Conservation (phyloP, 2,329 filamentous ascomycete genomes). For the Beauveria brongniartii region DNA sequence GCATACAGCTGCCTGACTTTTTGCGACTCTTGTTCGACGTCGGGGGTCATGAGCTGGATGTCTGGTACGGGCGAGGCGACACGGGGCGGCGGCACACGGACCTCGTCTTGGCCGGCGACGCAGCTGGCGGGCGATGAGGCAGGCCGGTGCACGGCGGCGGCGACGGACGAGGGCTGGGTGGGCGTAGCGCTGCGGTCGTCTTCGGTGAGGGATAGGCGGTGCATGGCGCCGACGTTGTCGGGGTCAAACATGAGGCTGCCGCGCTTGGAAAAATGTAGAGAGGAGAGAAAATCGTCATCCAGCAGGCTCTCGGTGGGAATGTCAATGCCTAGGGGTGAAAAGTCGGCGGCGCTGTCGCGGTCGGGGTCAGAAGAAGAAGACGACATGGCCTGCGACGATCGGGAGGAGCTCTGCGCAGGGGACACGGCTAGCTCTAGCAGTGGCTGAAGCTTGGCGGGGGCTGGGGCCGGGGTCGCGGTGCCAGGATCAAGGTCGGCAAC, state of each 20-base stretch:
- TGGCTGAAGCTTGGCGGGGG: constrained; percentile 7
- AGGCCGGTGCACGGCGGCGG: not conserved
- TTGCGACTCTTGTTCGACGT: constrained; percentile 55
- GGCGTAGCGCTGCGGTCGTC: constrained; percentile 18
- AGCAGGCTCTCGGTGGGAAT: constrained; percentile 50
- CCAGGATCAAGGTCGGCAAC: not conserved
- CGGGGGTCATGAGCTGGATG: constrained; percentile 45
- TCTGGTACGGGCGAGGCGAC: constrained; percentile 29
- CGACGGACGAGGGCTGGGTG: constrained; percentile 6
- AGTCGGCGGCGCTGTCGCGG: not conserved
- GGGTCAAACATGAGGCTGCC: constrained; percentile 55
- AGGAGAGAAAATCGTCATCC: constrained; percentile 49
- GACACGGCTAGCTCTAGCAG: not conserved
- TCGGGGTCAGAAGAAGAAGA: constrained; percentile 20
- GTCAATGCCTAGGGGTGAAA: constrained; percentile 38
- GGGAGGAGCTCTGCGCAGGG: constrained; percentile 13
- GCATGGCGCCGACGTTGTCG: constrained; percentile 25
- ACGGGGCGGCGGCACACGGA: constrained; percentile 9
- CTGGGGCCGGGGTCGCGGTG: constrained; percentile 2
- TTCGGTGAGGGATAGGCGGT: constrained; percentile 12
- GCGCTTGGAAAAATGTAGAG: constrained; percentile 53
- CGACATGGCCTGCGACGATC: constrained; percentile 16
- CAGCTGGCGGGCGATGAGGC: constrained; percentile 3
- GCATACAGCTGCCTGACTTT: constrained; percentile 61
- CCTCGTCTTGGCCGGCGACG: constrained; percentile 29